Evolutionary conservation across 2,329 filamentous ascomycete species (phyloP).

Genomic region (Leptographium procerum): DNA sequence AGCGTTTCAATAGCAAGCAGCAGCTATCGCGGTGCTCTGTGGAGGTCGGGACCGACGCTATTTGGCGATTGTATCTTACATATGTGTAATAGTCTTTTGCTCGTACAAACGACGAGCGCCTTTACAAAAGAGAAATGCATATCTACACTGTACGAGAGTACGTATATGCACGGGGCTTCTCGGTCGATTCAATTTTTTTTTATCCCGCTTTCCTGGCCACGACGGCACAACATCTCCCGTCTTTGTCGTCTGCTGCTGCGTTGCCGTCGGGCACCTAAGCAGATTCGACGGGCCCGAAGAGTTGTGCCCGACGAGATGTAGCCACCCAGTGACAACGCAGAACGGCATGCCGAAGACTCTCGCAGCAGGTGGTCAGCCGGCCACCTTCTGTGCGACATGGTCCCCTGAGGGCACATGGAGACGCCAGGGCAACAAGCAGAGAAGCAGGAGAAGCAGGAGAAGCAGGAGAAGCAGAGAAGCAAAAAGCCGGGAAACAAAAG

Average conservation of each 20-base stretch:
- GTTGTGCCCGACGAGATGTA: neutral
- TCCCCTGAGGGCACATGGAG: too few relatives aligned
- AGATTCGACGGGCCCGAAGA: neutral
- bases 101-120: neutral
- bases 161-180: too few relatives aligned
- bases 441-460: too few relatives aligned
- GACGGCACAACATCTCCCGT: neutral
- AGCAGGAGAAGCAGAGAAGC: neutral
- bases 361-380: too few relatives aligned
- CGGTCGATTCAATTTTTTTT: neutral
- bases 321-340: neutral
- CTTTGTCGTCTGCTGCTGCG: neutral
- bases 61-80: too few relatives aligned
- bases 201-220: neutral
- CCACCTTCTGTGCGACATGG: too few relatives aligned
- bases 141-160: neutral
- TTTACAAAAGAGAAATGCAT: neutral
- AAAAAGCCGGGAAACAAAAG: neutral
- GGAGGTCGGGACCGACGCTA: neutral
- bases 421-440: too few relatives aligned
- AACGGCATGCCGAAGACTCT: neutral
- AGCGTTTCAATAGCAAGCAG: neutral
- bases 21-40: too few relatives aligned
- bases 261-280: neutral
- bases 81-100: too few relatives aligned